Conservation (phyloP, 371 early-diverging fungal species). For the Apophysomyces variabilis region DNA sequence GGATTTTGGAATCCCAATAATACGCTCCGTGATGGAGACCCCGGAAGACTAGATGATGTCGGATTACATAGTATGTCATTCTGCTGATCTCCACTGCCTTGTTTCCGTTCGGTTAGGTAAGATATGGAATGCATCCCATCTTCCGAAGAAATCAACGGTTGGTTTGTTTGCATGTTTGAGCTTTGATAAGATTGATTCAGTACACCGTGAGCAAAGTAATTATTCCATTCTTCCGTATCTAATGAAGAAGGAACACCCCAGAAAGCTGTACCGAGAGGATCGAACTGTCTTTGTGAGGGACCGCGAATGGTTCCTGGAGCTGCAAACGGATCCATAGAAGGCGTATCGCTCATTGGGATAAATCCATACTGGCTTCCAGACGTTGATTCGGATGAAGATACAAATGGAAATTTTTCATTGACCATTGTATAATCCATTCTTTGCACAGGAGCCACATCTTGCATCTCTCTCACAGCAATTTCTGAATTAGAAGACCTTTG, state of each 20-base stretch:
- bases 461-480: constrained; percentile 3
- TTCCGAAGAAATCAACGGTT: constrained; percentile 24
- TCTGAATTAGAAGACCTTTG: not conserved
- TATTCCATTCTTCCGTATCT: constrained; percentile 31
- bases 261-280: constrained; percentile 26
- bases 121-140: constrained; percentile 10
- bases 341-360: constrained; percentile 6
- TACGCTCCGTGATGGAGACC: constrained; percentile 17
- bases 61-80: constrained; percentile 39
- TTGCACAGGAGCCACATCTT: constrained; percentile 4
- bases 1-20: constrained; percentile 16
- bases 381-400: constrained; percentile 5
- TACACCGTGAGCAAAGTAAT: constrained; percentile 17
- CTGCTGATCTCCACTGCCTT: constrained; percentile 6
- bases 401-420: not conserved
- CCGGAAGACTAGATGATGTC: constrained; percentile 24
- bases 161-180: not conserved
- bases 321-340: constrained; percentile 46
- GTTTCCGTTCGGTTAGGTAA: constrained; percentile 16
- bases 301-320: constrained; percentile 40
- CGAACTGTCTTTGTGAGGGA: constrained; percentile 21
- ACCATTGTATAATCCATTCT: not conserved
- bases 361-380: not conserved
- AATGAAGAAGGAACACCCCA: constrained; percentile 31
- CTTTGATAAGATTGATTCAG: not conserved